phyloP scores from a whole-genome alignment of 225 moss, liverwort and hornwort genomes.

The Lunularia cruciata region DNA sequence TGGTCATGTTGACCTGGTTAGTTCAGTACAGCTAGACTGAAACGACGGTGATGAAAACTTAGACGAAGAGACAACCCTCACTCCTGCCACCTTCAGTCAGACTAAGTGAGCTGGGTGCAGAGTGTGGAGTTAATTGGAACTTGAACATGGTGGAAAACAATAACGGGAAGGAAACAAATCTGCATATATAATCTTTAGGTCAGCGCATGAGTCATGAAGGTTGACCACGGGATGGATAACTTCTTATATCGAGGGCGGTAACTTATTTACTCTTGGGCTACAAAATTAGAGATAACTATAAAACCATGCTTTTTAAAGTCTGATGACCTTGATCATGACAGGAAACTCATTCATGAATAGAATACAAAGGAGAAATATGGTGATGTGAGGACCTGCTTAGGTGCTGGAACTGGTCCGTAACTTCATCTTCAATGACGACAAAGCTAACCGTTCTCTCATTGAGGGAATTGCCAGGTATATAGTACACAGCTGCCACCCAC shows the following conservation, averaged over 20 bases:
- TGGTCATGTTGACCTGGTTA: neutral
- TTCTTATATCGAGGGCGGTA: too few species aligned
- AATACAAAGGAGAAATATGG: too few species aligned
- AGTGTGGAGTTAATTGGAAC: neutral
- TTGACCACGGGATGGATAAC: too few species aligned
- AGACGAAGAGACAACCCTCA: neutral
- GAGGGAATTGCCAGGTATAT: neutral
- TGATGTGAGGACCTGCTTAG: too few species aligned
- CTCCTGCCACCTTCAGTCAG: neutral
- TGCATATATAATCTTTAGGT: too few species aligned
- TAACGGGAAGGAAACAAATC: neutral
- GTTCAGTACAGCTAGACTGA: neutral
- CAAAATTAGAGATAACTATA: too few species aligned
- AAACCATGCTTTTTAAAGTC: too few species aligned
- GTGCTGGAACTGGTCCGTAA: too few species aligned
- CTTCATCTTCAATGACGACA: too few species aligned
- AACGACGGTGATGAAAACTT: neutral
- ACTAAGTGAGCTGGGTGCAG: conserved; percentile 4
- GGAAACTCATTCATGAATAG: too few species aligned
- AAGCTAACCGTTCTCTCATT: neutral
- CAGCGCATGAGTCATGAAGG: neutral
- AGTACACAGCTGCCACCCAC: neutral
- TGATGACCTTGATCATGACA: too few species aligned
- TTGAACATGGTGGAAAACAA: neutral
- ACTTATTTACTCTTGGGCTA: too few species aligned